These are phyloP conservation scores for Beauveria scarabaeidicola DNA, from an alignment of 2,329 filamentous ascomycete genomes.

Conservation along the genomic window DNA sequence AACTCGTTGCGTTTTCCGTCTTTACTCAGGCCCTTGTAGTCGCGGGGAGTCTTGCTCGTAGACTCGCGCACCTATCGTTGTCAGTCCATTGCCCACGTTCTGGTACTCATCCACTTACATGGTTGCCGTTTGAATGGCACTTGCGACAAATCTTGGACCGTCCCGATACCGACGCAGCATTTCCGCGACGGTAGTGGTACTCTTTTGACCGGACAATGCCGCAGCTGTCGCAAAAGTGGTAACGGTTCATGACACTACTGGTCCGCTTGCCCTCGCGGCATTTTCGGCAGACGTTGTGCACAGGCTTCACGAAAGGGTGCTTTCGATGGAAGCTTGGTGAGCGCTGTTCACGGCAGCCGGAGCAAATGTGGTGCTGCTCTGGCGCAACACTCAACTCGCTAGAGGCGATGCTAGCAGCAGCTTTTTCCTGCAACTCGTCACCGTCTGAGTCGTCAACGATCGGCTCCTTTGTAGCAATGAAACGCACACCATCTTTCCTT, in stretches of 20 bases:
- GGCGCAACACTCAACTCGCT: not conserved
- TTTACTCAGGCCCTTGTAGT: not conserved
- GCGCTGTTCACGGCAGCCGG: conserved; percentile 27
- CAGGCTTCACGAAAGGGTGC: conserved; percentile 22
- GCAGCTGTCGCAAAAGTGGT: conserved; percentile 37
- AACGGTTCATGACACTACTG: conserved; percentile 16
- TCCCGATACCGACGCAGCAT: not conserved
- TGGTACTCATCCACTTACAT: not conserved
- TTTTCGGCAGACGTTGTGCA: conserved; percentile 27
- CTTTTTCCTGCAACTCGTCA: not conserved
- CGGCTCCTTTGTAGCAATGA: not conserved
- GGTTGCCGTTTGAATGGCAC: not conserved
- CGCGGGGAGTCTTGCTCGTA: not conserved
- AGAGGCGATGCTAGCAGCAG: not conserved
- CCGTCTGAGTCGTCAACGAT: not conserved
- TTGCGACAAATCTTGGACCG: conserved; percentile 2
- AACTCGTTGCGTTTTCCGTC: not conserved
- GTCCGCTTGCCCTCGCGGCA: conserved; percentile 23
- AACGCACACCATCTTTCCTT: not conserved
- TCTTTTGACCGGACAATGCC: conserved; percentile 30
- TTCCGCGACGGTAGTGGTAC: conserved; percentile 23
- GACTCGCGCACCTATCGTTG: not conserved
- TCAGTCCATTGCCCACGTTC: not conserved
- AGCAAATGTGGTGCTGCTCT: conserved; percentile 25
- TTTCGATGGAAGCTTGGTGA: conserved; percentile 27